phyloP scores from a whole-genome alignment of 208 protist genomes.

The Naegleria gruberi region DNA sequence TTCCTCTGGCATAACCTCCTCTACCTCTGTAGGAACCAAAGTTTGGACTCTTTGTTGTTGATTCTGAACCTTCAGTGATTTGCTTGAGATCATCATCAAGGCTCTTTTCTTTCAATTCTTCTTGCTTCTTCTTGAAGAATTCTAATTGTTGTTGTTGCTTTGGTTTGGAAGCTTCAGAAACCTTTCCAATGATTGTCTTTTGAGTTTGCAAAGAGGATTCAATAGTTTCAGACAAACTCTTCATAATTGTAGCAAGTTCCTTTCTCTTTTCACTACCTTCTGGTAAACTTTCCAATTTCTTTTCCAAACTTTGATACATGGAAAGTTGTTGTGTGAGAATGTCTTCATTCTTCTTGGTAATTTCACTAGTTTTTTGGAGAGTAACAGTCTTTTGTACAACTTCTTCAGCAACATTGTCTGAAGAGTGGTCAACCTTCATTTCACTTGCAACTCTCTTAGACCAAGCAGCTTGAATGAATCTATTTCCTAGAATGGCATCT shows the following conservation, averaged over 20 bases:
- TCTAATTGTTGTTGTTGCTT: not conserved
- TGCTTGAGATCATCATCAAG: not conserved
- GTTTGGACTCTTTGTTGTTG: not conserved
- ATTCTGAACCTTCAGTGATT: not conserved
- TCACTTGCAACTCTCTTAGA: not conserved
- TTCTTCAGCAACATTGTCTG: not conserved
- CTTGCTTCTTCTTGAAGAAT: not conserved
- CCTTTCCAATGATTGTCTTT: not conserved
- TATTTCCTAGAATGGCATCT: not conserved
- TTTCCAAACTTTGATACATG: not conserved
- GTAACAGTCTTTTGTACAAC: not conserved
- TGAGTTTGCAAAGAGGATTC: not conserved
- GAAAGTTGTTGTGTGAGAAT: not conserved
- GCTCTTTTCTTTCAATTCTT: not conserved
- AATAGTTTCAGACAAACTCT: not conserved
- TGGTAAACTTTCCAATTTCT: not conserved
- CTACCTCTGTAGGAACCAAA: not conserved
- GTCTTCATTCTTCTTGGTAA: conserved; percentile 3
- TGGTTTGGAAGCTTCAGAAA: not conserved
- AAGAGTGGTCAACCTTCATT: not conserved
- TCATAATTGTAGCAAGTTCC: not conserved
- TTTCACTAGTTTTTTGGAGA: not conserved
- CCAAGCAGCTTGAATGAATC: not conserved
- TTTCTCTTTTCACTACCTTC: not conserved
- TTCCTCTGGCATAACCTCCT: not conserved